Percentiles rank a stretch among this genome's conserved stretches.
These are phyloP conservation scores for Podila verticillata DNA, from an alignment of 192 early-diverging fungal species.

Conservation along the genomic window DNA sequence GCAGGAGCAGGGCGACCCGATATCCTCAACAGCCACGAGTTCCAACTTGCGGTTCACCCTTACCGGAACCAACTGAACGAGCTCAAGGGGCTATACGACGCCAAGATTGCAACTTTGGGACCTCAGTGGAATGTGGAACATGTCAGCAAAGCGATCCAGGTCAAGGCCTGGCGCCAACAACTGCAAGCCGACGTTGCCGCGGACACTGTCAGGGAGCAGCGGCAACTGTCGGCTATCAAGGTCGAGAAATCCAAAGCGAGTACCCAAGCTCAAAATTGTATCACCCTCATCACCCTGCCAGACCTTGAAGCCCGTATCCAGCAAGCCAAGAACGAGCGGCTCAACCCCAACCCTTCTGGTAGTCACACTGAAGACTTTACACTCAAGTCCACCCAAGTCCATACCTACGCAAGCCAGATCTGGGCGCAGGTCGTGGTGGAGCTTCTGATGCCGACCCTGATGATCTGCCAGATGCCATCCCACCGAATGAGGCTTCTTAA, in stretches of 20 bases:
- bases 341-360: too few relatives aligned
- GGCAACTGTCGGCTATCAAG: slow-evolving; percentile 4
- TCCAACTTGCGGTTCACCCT: slow-evolving; percentile 9
- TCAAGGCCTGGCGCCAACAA: not conserved
- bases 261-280: not conserved
- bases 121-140: not conserved
- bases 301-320: not conserved
- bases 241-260: not conserved
- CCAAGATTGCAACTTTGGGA: not conserved
- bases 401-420: not conserved
- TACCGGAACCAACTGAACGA: not conserved
- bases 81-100: slow-evolving; percentile 12
- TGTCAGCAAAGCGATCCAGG: not conserved
- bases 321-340: not conserved
- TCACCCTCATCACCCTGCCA: not conserved
- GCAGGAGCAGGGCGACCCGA: not conserved
- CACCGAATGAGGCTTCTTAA: not conserved
- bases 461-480: slow-evolving; percentile 1
- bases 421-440: slow-evolving; percentile 41
- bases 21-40: slow-evolving; percentile 6
- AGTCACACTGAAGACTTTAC: slow-evolving; percentile 1
- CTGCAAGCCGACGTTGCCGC: not conserved
- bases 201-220: not conserved
- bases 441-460: slow-evolving; percentile 24
- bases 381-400: slow-evolving; percentile 3